Base-by-base conservation (phyloP, 805 yeast genomes). In the Kuraishia piskuri region DNA sequence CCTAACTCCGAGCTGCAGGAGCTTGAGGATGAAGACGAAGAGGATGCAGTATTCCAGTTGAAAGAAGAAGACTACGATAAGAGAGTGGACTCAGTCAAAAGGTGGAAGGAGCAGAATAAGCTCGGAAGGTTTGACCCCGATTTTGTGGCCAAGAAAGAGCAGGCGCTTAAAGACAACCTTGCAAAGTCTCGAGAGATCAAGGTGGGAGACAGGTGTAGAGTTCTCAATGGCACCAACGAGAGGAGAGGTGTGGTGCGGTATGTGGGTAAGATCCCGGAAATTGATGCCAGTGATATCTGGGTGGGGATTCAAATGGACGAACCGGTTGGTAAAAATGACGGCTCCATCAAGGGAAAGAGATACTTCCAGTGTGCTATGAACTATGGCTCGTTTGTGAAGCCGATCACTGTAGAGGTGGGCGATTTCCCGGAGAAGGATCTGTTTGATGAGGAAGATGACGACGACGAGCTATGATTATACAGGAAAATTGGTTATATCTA, bases 261-360 rank as follows among this genome's bases (percentile, higher is more conserved):
- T 61, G 70, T 90, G 14, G 98, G 98, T 2, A 68, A 67, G 45
- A 80, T 92, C 1, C 73, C 80, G 0, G 82, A 77, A 45, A 78
- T 90, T 50, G 57, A 58, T 23, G 76, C 73, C 2, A 77, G 72
- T 37, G 59, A 60, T 20, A 58, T 68, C 1, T 92, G 97, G 97
- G 77, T 88, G 26, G 98, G 97, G 0, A 78, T 92, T 2, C 88
- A 84, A 59, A 83, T 90, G 53, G 94, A 88, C 59, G 90, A 87
- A 59, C 92, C 97, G 0, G 77, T 79, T 7, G 98, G 98, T 4
- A 89, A 86, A 65, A 89, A 91, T 62, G 81, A 89, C 62, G 98
- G 98, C 0, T 68, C 80, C 21, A 70, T 90, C 45, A 79, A 82
- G 37, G 90, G 88, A 0, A 64, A 59, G 0, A 61, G 74, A 37